phyloP scores from a whole-genome alignment of 1,139 yeast genomes.

The Suhomyces ambrosiae region DNA sequence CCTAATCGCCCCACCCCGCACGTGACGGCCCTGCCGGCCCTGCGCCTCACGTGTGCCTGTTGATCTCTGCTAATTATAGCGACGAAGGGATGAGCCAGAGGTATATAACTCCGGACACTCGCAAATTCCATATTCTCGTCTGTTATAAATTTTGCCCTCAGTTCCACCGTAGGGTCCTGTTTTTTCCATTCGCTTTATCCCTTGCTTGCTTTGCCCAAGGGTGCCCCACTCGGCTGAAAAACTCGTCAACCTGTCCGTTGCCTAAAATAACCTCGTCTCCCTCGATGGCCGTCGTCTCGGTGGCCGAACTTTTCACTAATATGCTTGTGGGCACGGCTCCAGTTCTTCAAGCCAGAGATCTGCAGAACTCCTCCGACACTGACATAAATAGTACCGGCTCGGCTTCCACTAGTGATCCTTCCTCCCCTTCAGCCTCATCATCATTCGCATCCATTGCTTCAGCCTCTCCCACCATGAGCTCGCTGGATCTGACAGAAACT shows the following conservation, averaged over 20 bases:
- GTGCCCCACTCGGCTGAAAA: too few relatives aligned
- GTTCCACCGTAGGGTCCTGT: too few relatives aligned
- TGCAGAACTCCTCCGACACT: conserved; percentile 2
- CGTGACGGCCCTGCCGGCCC: too few relatives aligned
- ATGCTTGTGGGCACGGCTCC: not conserved
- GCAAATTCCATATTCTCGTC: too few relatives aligned
- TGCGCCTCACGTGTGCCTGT: conserved; percentile 2
- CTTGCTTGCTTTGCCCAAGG: too few relatives aligned
- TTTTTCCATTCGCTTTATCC: not conserved
- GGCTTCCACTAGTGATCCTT: too few relatives aligned
- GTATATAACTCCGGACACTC: not conserved
- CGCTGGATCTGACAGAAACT: too few relatives aligned
- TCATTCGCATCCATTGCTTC: not conserved
- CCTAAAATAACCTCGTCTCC: not conserved
- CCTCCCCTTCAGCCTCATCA: not conserved
- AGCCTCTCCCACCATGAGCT: not conserved
- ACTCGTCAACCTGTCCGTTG: too few relatives aligned
- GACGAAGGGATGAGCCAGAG: conserved; percentile 1
- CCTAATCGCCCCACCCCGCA: too few relatives aligned
- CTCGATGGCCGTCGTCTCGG: not conserved
- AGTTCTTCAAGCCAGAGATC: conserved; percentile 1
- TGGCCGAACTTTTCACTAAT: not conserved
- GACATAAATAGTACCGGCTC: not conserved
- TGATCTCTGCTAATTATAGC: conserved; percentile 3
- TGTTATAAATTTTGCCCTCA: too few relatives aligned